These are phyloP conservation scores for Leishmania braziliensis DNA, from an alignment of 208 protist species.

Conservation along the genomic window DNA sequence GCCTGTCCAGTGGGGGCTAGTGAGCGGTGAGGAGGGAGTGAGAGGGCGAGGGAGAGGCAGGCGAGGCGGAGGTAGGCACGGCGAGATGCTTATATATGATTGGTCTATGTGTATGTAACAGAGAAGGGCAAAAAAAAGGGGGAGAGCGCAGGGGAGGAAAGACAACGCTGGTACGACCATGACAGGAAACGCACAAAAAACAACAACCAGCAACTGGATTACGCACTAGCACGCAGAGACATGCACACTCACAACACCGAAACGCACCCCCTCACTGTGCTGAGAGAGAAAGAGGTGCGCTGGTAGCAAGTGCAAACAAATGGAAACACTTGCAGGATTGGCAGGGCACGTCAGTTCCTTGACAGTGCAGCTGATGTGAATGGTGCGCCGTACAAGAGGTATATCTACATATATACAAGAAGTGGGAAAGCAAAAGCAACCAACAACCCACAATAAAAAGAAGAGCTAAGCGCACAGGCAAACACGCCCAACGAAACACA, in stretches of 20 bases:
- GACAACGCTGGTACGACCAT: background rate
- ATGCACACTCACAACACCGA: background rate
- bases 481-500: background rate
- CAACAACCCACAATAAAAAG: too few species aligned
- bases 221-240: background rate
- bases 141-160: background rate
- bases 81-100: background rate
- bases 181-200: background rate
- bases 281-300: too few species aligned
- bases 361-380: background rate
- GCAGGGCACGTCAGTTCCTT: background rate
- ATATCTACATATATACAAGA: background rate
- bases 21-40: background rate
- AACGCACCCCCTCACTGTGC: background rate
- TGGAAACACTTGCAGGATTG: background rate
- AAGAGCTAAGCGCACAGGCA: too few species aligned
- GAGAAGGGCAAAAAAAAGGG: background rate
- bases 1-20: background rate
- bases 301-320: background rate
- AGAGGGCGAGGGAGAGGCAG: background rate
- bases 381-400: background rate
- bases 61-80: background rate
- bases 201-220: background rate
- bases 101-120: slow-evolving; percentile 4
- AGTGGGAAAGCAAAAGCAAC: too few species aligned